Evolutionary conservation across 345 rosid genomes (phyloP).

Genomic region (Eucalyptus curtisii): DNA sequence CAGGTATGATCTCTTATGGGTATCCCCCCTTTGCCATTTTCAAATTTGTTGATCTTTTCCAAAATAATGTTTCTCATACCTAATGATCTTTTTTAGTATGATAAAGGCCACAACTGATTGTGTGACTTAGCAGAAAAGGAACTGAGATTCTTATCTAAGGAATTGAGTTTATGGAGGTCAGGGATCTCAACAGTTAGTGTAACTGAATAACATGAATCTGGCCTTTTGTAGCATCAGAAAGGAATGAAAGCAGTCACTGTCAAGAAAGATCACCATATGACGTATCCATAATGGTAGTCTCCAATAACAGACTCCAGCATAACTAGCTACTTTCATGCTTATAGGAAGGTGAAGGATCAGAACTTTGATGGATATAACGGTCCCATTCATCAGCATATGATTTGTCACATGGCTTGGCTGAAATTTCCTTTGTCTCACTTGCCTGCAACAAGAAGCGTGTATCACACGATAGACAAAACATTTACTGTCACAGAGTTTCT

Average conservation of each 20-base stretch:
- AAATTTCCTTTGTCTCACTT: neutral
- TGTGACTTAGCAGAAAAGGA: neutral
- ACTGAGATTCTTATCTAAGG: neutral
- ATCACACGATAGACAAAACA: neutral
- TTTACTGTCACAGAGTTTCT: neutral
- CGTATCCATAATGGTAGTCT: neutral
- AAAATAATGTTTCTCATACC: neutral
- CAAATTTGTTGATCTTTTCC: neutral
- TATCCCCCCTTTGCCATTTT: neutral
- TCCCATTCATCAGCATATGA: neutral
- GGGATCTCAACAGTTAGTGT: neutral
- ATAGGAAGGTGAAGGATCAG: neutral
- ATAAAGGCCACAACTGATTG: neutral
- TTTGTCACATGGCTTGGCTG: neutral
- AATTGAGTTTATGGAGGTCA: neutral
- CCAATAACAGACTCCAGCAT: neutral
- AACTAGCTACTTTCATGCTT: neutral
- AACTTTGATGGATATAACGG: neutral
- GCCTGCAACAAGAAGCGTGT: neutral
- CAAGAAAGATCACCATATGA: neutral
- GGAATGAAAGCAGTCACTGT: neutral
- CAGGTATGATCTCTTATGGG: constrained; percentile 11
- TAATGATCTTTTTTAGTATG: neutral
- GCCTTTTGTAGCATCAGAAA: neutral
- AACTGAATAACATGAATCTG: neutral